Evolutionary conservation across 2,329 filamentous ascomycete genomes (phyloP).

Genomic region (Fusarium subglutinans): DNA sequence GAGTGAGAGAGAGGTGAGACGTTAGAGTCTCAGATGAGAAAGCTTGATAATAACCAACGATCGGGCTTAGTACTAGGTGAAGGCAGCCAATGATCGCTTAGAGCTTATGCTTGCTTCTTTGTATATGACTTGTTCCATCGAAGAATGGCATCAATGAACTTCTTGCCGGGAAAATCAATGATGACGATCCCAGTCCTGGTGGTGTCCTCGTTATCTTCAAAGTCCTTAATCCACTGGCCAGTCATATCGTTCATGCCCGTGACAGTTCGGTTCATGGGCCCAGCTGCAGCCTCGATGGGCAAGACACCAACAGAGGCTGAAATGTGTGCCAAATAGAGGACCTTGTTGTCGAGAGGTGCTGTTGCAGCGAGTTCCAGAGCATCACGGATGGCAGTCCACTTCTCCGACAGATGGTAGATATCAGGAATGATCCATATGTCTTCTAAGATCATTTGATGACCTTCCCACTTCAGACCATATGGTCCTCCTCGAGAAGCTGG

Average conservation of each 20-base stretch:
- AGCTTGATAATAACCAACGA: constrained; percentile 15
- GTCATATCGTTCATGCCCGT: constrained; percentile 62
- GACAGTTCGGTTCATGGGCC: constrained; percentile 53
- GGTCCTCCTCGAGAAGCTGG: constrained; percentile 38
- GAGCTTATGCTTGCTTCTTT: constrained; percentile 21
- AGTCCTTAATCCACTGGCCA: constrained; percentile 53
- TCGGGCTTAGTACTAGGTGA: neutral
- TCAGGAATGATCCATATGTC: constrained; percentile 58
- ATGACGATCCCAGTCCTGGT: constrained; percentile 57
- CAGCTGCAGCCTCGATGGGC: constrained; percentile 61
- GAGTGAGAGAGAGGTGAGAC: constrained; percentile 5
- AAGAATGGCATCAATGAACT: constrained; percentile 54
- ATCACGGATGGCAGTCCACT: constrained; percentile 56
- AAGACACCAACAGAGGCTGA: constrained; percentile 59
- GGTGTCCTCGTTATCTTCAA: constrained; percentile 36
- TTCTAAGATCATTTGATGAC: constrained; percentile 56
- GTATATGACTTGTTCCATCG: constrained; percentile 50
- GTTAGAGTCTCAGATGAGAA: constrained; percentile 8
- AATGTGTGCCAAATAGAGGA: constrained; percentile 57
- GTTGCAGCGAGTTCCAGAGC: constrained; percentile 52
- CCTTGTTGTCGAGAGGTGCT: constrained; percentile 46
- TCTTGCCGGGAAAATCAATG: constrained; percentile 58
- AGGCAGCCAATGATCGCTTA: neutral
- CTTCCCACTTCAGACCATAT: constrained; percentile 58
- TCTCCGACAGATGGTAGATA: constrained; percentile 54